Base-by-base conservation (phyloP, 805 yeast genomes). In the Teunomyces panamensis region DNA sequence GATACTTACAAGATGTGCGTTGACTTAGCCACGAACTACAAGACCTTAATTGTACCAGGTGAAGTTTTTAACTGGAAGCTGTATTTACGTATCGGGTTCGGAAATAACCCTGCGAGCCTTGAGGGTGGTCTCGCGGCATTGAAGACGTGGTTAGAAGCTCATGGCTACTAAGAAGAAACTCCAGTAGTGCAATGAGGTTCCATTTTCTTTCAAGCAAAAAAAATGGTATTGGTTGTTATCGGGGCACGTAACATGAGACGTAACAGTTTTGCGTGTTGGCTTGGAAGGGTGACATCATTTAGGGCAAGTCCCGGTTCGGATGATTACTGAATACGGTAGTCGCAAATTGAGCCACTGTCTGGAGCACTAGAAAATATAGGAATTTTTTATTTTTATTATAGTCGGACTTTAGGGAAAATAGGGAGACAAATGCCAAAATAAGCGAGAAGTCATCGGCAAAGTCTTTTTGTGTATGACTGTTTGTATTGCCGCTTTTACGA, bases 41-140 rank as follows among this genome's bases (percentile, higher is more conserved):
- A 56, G 11, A 63, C 71, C 0, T 60, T 79, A 49, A 59, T 68
- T 20, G 79, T 76, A 4, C 83, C 83, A 1, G 83, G 83, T 3
- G 81, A 77, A 47, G 63, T 69, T 1, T 77, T 78, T 56, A 66
- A 59, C 28, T 39, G 28, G 32, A 69, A 71, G 1, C 80, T 79
- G 0, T 73, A 60, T 49, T 47, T 78, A 11, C 59, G 84, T 20
- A 57, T 79, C 26, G 84, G 83, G 0, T 78, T 71, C 49, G 83
- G 77, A 8, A 78, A 78, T 49, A 54, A 67, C 11, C 53, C 60
- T 4, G 55, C 56, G 5, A 72, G 69, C 43, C 54, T 79, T 13
- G 41, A 27, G 20, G 41, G 41, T n/a, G 41, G 41, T 9, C 41
- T 37, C 9, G 11, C 27, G 11, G 26, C 14, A 3, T 20, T 37